phyloP scores from a whole-genome alignment of 805 yeast genomes.

The Danielozyma ontarioensis region DNA sequence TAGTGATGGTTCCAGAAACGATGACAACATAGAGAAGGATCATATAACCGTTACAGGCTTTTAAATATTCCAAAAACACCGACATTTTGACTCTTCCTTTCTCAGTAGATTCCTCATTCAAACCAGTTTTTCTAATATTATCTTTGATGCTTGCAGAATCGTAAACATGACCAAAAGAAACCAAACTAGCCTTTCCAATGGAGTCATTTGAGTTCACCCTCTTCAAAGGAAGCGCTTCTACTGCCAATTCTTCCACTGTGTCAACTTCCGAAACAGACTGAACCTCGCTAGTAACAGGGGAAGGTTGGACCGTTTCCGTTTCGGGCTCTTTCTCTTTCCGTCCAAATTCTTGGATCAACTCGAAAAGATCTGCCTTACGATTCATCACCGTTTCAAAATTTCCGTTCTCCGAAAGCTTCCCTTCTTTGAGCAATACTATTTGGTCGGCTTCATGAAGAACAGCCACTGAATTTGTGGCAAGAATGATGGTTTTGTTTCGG shows the following conservation, averaged over 20 bases:
- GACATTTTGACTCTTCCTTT: slow-evolving; percentile 25
- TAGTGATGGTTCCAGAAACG: slow-evolving; percentile 14
- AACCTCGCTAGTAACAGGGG: slow-evolving; percentile 2
- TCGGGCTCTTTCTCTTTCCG: slow-evolving; percentile 10
- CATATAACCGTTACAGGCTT: slow-evolving; percentile 26
- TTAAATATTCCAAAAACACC: slow-evolving; percentile 23
- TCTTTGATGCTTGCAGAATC: slow-evolving; percentile 22
- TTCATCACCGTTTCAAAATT: slow-evolving; percentile 45
- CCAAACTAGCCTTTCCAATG: slow-evolving; percentile 23
- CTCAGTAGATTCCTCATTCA: slow-evolving; percentile 10
- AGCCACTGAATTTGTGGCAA: slow-evolving; percentile 23
- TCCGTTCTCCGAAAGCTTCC: slow-evolving; percentile 27
- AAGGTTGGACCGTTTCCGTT: slow-evolving; percentile 3
- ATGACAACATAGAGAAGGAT: slow-evolving; percentile 19
- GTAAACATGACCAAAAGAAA: slow-evolving; percentile 29
- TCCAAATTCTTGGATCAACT: slow-evolving; percentile 28
- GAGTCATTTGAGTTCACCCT: slow-evolving; percentile 12
- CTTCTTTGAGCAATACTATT: slow-evolving; percentile 16
- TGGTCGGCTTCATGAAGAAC: slow-evolving; percentile 17
- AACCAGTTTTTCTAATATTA: slow-evolving; percentile 7
- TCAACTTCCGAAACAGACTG: slow-evolving; percentile 18
- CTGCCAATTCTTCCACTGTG: slow-evolving; percentile 8
- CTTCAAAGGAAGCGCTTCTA: slow-evolving; percentile 9
- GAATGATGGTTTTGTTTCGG: slow-evolving; percentile 18
- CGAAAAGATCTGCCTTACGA: slow-evolving; percentile 27